Base-by-base conservation (phyloP, 805 yeast genomes). In the Candida sonorensis region DNA sequence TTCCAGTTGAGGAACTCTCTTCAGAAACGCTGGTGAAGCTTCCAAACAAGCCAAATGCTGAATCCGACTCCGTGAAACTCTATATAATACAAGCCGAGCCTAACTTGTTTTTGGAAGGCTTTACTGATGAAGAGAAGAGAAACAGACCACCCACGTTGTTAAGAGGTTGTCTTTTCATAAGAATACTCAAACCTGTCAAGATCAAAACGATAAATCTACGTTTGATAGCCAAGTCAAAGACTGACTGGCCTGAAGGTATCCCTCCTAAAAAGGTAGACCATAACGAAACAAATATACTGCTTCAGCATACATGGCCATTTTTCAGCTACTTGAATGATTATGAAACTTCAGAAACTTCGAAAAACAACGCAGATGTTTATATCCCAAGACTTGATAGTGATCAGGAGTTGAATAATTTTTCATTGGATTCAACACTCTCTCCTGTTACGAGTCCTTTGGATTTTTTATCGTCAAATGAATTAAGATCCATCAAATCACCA, bases 161-260 rank as follows among this genome's bases (percentile, higher is more conserved):
- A 22, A 67, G 97, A 33, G 97, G 97, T 2, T 74, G 87, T 18
- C 59, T 88, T 13, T 71, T 79, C 29, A 39, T 88, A 3, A 66
- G 88, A 30, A 70, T 88, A 5, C 46, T 76, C 28, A 86, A 85
- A 47, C 79, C 90, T 0, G 66, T 79, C 18, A 83, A 77, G 51
- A 62, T 88, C 38, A 84, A 81, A 54, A 53, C 71, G 13, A 72
- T 88, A 10, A 53, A 61, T 4, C 62, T 88, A 29, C 62, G 66
- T 2, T 75, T 88, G 45, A 67, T 67, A 32, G 97, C 96, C 1
- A 51, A 55, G 2, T 72, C 82, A 23, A 68, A 82, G 42, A 88
- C 96, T 0, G 95, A 88, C 39, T 88, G 97, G 96, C 97, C 97
- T 3, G 97, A 92, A 50, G 98, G 98, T 2, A 88, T 90, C 13